phyloP scores from a whole-genome alignment of 2,329 filamentous ascomycete genomes.

The Endoconidiophora laricicola region DNA sequence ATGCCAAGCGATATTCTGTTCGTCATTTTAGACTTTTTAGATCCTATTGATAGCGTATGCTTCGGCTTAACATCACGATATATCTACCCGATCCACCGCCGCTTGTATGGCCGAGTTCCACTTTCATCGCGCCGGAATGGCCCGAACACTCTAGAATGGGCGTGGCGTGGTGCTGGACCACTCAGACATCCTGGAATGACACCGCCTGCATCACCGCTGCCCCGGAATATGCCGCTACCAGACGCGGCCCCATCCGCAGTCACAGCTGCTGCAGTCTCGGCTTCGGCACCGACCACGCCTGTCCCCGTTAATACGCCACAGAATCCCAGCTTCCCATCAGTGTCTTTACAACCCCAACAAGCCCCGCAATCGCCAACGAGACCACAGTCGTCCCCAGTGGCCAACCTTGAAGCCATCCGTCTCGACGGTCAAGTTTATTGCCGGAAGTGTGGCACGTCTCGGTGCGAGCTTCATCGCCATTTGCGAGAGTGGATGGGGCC shows the following conservation, averaged over 20 bases:
- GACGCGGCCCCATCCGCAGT: conserved; percentile 12
- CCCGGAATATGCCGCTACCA: conserved; percentile 6
- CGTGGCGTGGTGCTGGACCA: conserved; percentile 39
- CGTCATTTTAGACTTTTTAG: conserved; percentile 43
- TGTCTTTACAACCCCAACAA: conserved; percentile 1
- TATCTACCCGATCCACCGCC: conserved; percentile 41
- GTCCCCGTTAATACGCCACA: conserved; percentile 6
- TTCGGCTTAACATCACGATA: conserved; percentile 40
- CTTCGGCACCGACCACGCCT: conserved; percentile 1
- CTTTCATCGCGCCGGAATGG: conserved; percentile 40
- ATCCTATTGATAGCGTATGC: conserved; percentile 47
- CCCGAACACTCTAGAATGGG: conserved; percentile 47
- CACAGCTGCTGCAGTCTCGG: not conserved
- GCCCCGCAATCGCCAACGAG: conserved; percentile 7
- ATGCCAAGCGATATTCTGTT: conserved; percentile 45
- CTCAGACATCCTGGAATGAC: conserved; percentile 19
- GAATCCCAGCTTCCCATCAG: conserved; percentile 1
- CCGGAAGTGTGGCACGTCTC: conserved; percentile 41
- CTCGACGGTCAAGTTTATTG: conserved; percentile 44
- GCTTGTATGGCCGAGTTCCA: conserved; percentile 38
- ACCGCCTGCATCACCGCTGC: conserved; percentile 7
- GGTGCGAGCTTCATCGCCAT: conserved; percentile 48
- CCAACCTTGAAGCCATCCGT: conserved; percentile 29
- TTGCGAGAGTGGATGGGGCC: conserved; percentile 42
- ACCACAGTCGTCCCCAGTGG: conserved; percentile 12